Evolutionary conservation across 441 rosid genomes (phyloP).

Genomic region (Populus tomentosa): DNA sequence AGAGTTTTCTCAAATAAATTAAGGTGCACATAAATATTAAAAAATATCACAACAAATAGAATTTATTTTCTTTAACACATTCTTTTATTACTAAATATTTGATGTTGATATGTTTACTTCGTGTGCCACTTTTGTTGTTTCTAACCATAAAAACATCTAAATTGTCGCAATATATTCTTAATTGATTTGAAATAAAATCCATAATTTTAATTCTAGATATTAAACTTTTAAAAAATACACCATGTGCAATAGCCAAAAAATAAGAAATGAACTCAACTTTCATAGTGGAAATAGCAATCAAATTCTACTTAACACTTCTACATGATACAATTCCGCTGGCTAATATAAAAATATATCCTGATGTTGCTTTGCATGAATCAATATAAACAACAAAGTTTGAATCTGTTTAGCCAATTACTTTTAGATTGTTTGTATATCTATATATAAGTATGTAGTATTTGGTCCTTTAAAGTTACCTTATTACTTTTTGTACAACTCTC

Average conservation of each 20-base stretch:
- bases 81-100: not conserved
- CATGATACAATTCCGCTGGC: not conserved
- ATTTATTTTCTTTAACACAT: not conserved
- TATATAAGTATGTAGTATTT: not conserved
- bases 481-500: not conserved
- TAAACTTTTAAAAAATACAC: not conserved
- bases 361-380: not conserved
- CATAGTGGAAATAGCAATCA: not conserved
- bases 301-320: not conserved
- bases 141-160: not conserved
- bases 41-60: too few relatives aligned
- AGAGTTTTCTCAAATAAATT: too few relatives aligned
- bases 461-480: not conserved
- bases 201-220: not conserved
- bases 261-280: not conserved
- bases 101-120: not conserved
- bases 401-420: too few relatives aligned
- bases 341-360: not conserved
- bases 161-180: slow-evolving; percentile 2
- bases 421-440: too few relatives aligned
- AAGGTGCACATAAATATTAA: too few relatives aligned
- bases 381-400: too few relatives aligned
- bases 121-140: slow-evolving; percentile 15
- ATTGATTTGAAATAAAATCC: not conserved
- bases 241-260: not conserved